Evolutionary conservation across 2,329 filamentous ascomycete species (phyloP).

Genomic region (Diaporthe citriasiana): DNA sequence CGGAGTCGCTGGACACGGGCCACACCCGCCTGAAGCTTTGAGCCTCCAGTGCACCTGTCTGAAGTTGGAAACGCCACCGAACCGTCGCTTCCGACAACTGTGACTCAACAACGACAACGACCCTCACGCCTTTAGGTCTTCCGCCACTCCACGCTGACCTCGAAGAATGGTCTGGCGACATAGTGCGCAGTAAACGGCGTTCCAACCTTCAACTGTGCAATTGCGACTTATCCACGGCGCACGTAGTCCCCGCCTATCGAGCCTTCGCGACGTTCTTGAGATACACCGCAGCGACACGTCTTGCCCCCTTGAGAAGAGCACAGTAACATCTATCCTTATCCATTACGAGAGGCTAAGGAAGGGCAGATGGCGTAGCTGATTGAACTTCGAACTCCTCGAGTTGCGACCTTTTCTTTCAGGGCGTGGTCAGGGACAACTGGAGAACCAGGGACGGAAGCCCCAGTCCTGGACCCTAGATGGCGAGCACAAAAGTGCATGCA

Average conservation of each 20-base stretch:
- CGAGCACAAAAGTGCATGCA: background rate
- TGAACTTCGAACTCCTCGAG: background rate
- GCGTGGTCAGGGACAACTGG: background rate
- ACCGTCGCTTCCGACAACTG: background rate
- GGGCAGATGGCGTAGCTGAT: background rate
- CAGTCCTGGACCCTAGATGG: background rate
- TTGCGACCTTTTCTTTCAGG: background rate
- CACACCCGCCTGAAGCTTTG: slow-evolving; percentile 15
- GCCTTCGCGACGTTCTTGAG: background rate
- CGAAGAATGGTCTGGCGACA: background rate
- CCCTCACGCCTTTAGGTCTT: no score
- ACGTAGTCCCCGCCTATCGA: no score
- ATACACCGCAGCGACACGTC: background rate
- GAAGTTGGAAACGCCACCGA: slow-evolving; percentile 1
- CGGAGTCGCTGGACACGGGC: background rate
- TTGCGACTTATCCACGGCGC: background rate
- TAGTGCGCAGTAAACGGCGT: no score
- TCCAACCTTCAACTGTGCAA: background rate
- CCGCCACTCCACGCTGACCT: background rate
- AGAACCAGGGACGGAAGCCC: background rate
- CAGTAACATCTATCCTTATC: background rate
- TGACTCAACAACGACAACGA: background rate
- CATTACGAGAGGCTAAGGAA: background rate
- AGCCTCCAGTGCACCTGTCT: background rate
- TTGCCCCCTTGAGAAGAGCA: background rate